Conservation (phyloP, 148 eudicot species). For the Cornus florida region DNA sequence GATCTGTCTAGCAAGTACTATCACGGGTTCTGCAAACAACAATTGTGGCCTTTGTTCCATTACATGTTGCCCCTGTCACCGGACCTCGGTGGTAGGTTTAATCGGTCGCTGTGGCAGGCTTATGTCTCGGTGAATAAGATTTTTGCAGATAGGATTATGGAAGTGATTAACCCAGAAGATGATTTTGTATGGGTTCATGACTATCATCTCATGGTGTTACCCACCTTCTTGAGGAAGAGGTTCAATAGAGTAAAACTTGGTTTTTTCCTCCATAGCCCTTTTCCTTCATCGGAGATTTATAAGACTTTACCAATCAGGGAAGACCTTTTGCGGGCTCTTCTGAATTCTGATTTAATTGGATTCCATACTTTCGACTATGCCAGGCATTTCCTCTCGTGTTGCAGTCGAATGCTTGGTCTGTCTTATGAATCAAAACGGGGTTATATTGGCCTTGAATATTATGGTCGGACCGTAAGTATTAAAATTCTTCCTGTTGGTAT, state of each 20-base stretch:
- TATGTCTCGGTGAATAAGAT: slow-evolving; percentile 30
- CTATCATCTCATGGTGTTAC: slow-evolving; percentile 30
- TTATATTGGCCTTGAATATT: slow-evolving; percentile 28
- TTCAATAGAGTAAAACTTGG: slow-evolving; percentile 28
- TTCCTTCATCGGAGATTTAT: slow-evolving; percentile 29
- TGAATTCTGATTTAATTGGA: slow-evolving; percentile 28
- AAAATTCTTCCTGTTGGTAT: slow-evolving; percentile 32
- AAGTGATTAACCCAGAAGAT: slow-evolving; percentile 30
- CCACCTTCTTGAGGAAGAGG: slow-evolving; percentile 25
- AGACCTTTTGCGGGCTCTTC: slow-evolving; percentile 22
- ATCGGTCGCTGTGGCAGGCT: slow-evolving; percentile 30
- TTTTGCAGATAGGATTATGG: slow-evolving; percentile 25
- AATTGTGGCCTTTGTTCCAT: slow-evolving; percentile 30
- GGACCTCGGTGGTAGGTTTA: slow-evolving; percentile 22
- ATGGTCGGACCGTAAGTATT: slow-evolving; percentile 28
- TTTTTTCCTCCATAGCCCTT: slow-evolving; percentile 30
- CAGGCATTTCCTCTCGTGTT: slow-evolving; percentile 30
- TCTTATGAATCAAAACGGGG: slow-evolving; percentile 31
- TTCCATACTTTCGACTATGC: slow-evolving; percentile 32
- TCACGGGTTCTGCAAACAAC: slow-evolving; percentile 30
- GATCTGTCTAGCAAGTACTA: slow-evolving; percentile 20
- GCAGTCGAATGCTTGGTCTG: slow-evolving; percentile 26
- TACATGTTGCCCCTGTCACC: slow-evolving; percentile 30
- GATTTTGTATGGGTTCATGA: slow-evolving; percentile 33
- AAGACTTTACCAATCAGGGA: slow-evolving; percentile 25